Conservation (phyloP, 352 stramenopile species). For the Phytophthora uliginosa region DNA sequence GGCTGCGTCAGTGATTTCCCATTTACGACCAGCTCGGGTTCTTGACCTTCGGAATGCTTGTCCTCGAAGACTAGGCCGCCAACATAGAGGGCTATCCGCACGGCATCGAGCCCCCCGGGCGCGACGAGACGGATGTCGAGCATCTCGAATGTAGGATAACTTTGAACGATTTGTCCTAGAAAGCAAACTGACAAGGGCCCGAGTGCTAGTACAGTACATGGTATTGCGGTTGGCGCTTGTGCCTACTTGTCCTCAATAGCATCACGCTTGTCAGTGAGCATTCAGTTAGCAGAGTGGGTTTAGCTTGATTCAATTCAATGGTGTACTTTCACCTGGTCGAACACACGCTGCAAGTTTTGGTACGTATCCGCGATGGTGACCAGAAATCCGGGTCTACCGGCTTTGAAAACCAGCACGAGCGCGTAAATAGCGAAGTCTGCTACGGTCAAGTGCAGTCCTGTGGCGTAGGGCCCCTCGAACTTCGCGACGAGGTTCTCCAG, state of each 20-base stretch:
- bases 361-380: neutral
- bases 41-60: constrained; percentile 2
- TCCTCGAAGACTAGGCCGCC: constrained; percentile 59
- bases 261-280: too few relatives aligned
- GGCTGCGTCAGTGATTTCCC: constrained; percentile 55
- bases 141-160: constrained; percentile 5
- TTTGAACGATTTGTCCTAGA: too few relatives aligned
- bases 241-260: too few relatives aligned
- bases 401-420: neutral
- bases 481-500: too few relatives aligned
- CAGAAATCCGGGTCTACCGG: neutral
- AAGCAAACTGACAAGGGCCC: too few relatives aligned
- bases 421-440: neutral
- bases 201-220: neutral
- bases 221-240: too few relatives aligned
- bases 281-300: too few relatives aligned
- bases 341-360: neutral
- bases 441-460: neutral
- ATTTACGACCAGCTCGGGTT: constrained; percentile 49
- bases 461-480: too few relatives aligned
- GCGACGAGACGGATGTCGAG: constrained; percentile 17
- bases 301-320: constrained; percentile 30
- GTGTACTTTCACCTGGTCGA: neutral
- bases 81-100: constrained; percentile 56
- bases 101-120: constrained; percentile 32